Base-by-base conservation (phyloP, 106 monocot genomes). In the Agapanthus africanus region DNA sequence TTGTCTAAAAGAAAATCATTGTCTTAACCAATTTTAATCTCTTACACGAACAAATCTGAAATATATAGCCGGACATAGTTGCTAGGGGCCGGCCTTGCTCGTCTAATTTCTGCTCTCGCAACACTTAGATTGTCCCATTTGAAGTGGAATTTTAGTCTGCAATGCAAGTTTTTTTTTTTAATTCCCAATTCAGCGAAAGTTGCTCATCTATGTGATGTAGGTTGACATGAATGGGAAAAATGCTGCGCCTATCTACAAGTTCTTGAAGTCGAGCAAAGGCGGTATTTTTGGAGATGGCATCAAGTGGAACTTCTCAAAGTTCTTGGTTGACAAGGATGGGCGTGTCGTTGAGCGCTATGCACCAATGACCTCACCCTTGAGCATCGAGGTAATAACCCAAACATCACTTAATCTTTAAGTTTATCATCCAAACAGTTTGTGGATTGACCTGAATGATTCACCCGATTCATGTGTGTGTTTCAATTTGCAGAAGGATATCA, bases 291-390 rank as follows among this genome's bases (percentile, higher is more conserved):
- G 91, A 2, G 86, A 88, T 25, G 50, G 75, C 73, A 91, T 95
- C 76, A 91, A 95, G 67, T 95, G 95, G 95, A 95, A 95, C 85
- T 95, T 95, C 63, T 41, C 90, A n/a, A 95, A 95, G 77, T 91
- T 95, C 73, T 78, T 95, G 83, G 86, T 95, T 14, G 82, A 95
- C 80, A 91, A 95, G 63, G 91, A 88, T 0, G 95, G 95, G 0
- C 67, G 67, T 40, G 95, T 95, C 0, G 86, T 95, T 15, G 95
- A 91, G 26, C 88, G 88, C 66, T 95, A 84, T 75, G 91, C 95
- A 7, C 88, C 95, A 5, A 95, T 91, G 39, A 91, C 95, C 18
- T 82, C 91, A 37, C 95, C 95, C 0, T 54, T 86, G 13, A 91
- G 81, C 78, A 82, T 95, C 2, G 91, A 95, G 91, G 95, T 84